These are phyloP conservation scores for Puccinia polysora DNA, from an alignment of 1,284 basidiomycete genomes.

Conservation along the genomic window DNA sequence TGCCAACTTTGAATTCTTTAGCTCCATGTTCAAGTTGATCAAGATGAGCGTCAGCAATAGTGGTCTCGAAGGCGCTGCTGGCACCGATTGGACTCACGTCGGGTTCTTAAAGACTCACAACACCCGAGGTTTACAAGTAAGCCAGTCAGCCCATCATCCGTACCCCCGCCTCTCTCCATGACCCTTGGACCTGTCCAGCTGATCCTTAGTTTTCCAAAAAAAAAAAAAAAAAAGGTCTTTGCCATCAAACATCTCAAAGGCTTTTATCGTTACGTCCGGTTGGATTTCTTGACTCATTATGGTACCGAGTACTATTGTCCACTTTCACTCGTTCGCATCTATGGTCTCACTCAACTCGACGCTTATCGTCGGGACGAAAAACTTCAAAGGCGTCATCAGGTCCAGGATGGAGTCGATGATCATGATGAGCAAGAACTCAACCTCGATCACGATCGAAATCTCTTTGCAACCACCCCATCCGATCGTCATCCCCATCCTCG, in stretches of 20 bases:
- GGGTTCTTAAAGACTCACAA: conserved; percentile 81
- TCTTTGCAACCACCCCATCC: not conserved
- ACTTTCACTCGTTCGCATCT: conserved; percentile 83
- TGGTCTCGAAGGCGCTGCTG: conserved; percentile 47
- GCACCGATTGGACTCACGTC: conserved; percentile 56
- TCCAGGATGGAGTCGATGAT: conserved; percentile 62
- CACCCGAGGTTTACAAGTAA: conserved; percentile 81
- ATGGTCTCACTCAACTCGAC: conserved; percentile 93
- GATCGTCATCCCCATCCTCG: no score
- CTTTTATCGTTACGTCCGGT: conserved; percentile 87
- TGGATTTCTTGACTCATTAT: conserved; percentile 91
- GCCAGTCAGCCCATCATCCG: conserved; percentile 47
- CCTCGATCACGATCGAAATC: conserved; percentile 8
- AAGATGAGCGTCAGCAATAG: conserved; percentile 59
- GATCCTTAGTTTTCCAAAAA: not conserved
- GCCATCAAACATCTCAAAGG: conserved; percentile 61
- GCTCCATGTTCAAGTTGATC: conserved; percentile 89
- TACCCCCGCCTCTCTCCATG: not conserved
- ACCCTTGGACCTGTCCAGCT: not conserved
- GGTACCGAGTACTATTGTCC: conserved; percentile 96
- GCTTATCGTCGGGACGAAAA: conserved; percentile 81
- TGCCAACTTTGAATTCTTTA: conserved; percentile 97
- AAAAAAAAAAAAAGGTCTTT: conserved; percentile 58
- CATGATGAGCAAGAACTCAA: conserved; percentile 50
- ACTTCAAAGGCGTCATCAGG: conserved; percentile 45